Percentiles rank a stretch among this genome's conserved stretches.
Conservation (phyloP, 2,329 filamentous ascomycete species). For the Acrodontium crateriforme region DNA sequence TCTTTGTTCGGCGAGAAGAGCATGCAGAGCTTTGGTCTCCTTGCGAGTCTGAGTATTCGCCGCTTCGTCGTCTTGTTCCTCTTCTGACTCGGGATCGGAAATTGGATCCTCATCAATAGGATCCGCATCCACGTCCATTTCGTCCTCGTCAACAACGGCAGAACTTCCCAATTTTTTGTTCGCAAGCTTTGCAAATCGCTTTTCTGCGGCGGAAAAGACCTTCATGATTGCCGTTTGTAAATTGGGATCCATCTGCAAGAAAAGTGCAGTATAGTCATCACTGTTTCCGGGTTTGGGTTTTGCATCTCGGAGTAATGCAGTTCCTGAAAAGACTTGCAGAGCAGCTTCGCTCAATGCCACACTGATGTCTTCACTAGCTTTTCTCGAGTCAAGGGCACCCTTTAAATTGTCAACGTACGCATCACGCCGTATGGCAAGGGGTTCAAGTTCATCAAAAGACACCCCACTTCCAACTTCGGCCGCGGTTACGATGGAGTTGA, state of each 20-base stretch:
- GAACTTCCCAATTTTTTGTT: slow-evolving; percentile 14
- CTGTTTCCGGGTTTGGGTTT: slow-evolving; percentile 21
- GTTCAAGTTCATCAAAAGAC: slow-evolving; percentile 44
- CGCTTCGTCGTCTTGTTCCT: slow-evolving; percentile 29
- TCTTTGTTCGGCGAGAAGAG: slow-evolving; percentile 67
- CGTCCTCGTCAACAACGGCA: slow-evolving; percentile 34
- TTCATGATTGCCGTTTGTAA: slow-evolving; percentile 54
- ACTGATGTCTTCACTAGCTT: slow-evolving; percentile 52
- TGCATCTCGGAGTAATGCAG: slow-evolving; percentile 47
- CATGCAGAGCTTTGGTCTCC: slow-evolving; percentile 40
- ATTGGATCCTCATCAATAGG: slow-evolving; percentile 38
- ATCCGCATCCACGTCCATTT: slow-evolving; percentile 31
- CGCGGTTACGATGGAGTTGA: slow-evolving; percentile 31
- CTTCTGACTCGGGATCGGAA: slow-evolving; percentile 42
- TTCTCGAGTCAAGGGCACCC: slow-evolving; percentile 34
- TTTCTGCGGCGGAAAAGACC: slow-evolving; percentile 67
- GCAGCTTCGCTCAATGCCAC: slow-evolving; percentile 61
- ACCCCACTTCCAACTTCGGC: slow-evolving; percentile 41
- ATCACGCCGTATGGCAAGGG: slow-evolving; percentile 38
- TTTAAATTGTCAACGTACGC: slow-evolving; percentile 36
- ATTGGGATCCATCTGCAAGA: slow-evolving; percentile 49
- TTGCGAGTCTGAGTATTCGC: slow-evolving; percentile 42
- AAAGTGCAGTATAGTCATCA: slow-evolving; percentile 37
- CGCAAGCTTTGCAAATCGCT: slow-evolving; percentile 57
- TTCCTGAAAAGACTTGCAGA: slow-evolving; percentile 70